Percentiles rank a stretch among this genome's conserved stretches.
These are phyloP conservation scores for Aspergillus clavatus DNA, from an alignment of 2,329 filamentous ascomycete genomes.

Conservation along the genomic window DNA sequence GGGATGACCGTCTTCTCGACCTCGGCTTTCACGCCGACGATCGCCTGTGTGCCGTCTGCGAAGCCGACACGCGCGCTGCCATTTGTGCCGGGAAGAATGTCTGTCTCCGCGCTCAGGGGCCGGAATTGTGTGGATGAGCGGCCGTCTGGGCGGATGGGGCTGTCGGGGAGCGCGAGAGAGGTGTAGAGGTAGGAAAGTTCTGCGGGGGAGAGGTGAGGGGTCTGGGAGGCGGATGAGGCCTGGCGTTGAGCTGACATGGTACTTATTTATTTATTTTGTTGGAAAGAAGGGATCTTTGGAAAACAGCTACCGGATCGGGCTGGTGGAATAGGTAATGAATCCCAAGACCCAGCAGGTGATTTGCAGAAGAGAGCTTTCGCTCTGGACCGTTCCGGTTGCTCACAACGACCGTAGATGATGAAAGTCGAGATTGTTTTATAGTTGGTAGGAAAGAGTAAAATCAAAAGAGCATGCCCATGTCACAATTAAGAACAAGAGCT, in stretches of 20 bases:
- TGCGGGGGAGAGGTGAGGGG: constrained; percentile 76
- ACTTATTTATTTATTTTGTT: constrained; percentile 6
- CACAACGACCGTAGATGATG: too few relatives aligned
- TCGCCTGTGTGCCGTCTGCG: constrained; percentile 89
- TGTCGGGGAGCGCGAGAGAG: constrained; percentile 69
- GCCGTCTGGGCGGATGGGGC: constrained; percentile 81
- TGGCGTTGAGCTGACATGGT: constrained; percentile 61
- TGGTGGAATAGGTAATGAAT: background rate
- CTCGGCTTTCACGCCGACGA: constrained; percentile 93
- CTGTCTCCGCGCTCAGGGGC: constrained; percentile 81
- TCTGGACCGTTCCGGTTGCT: too few relatives aligned
- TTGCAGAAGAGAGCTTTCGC: too few relatives aligned
- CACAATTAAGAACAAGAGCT: too few relatives aligned
- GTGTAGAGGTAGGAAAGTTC: constrained; percentile 93
- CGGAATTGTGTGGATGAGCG: constrained; percentile 81
- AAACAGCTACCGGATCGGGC: background rate
- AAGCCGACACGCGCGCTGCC: constrained; percentile 92
- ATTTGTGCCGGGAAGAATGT: constrained; percentile 82
- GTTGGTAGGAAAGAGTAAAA: too few relatives aligned
- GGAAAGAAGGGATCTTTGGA: background rate
- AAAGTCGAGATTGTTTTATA: too few relatives aligned
- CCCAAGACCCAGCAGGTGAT: too few relatives aligned
- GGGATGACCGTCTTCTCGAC: constrained; percentile 65
- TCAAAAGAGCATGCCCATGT: too few relatives aligned
- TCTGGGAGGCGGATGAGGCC: constrained; percentile 46